Conservation (phyloP, 441 rosid genomes). For the Eutrema salsugineum region DNA sequence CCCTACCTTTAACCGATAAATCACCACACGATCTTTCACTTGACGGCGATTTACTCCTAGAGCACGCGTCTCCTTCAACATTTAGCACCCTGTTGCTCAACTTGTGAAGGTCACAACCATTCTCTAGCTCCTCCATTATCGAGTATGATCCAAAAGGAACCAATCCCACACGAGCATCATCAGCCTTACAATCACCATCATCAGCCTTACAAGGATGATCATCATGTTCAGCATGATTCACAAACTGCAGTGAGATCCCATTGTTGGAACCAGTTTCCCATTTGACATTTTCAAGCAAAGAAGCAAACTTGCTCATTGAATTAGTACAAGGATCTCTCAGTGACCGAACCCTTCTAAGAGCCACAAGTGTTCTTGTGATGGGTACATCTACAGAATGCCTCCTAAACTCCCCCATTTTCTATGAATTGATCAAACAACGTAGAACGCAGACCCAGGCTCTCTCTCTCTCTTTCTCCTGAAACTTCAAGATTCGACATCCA, state of each 20-base stretch:
- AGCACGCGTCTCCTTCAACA: conserved; percentile 17
- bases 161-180: conserved; percentile 25
- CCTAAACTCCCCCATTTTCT: conserved; percentile 62
- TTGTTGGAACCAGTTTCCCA: conserved; percentile 78
- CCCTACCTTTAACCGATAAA: conserved; percentile 34
- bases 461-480: neutral
- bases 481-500: conserved; percentile 25
- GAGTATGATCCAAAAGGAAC: conserved; percentile 28
- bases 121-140: conserved; percentile 35
- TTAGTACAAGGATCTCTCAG: conserved; percentile 90
- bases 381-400: conserved; percentile 92
- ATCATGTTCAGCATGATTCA: neutral
- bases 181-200: conserved; percentile 31
- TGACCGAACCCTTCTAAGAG: conserved; percentile 88
- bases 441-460: neutral
- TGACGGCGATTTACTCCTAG: conserved; percentile 19
- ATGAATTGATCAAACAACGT: too few relatives aligned
- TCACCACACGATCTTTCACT: conserved; percentile 32
- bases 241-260: conserved; percentile 63
- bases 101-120: conserved; percentile 38
- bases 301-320: conserved; percentile 88
- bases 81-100: conserved; percentile 27
- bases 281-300: conserved; percentile 67
- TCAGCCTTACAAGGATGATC: too few relatives aligned
- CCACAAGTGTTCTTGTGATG: conserved; percentile 80